phyloP scores from a whole-genome alignment of 1,139 yeast genomes.

The Zhuliangozyma parablackwelliae region DNA sequence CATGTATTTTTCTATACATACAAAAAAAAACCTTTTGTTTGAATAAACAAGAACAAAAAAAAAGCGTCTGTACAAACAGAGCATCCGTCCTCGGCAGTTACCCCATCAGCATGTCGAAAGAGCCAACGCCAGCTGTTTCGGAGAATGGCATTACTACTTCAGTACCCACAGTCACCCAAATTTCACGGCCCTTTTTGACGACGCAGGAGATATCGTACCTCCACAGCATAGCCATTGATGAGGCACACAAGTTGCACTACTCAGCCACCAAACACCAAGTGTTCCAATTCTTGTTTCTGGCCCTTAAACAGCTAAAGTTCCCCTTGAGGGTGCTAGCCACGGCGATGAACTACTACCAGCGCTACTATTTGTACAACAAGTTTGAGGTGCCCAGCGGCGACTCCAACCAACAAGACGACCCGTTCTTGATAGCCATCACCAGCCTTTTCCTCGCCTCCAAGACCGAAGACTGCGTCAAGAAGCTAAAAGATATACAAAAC shows the following conservation, averaged over 20 bases:
- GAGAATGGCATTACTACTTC: constrained; percentile 1
- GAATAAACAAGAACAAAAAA: no score
- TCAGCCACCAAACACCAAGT: constrained; percentile 51
- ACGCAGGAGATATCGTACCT: constrained; percentile 50
- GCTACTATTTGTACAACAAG: constrained; percentile 61
- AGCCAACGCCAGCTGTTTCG: constrained; percentile 5
- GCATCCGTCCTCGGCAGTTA: not conserved
- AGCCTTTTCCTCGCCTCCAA: constrained; percentile 79
- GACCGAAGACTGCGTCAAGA: constrained; percentile 85
- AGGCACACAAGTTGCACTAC: constrained; percentile 41
- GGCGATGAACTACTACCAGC: constrained; percentile 67
- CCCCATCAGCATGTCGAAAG: constrained; percentile 5
- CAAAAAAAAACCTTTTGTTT: no score
- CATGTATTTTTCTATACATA: no score
- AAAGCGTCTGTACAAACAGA: no score
- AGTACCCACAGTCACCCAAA: constrained; percentile 31
- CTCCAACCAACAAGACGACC: constrained; percentile 24
- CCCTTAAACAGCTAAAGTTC: constrained; percentile 52
- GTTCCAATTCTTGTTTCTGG: constrained; percentile 50
- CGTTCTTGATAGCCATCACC: constrained; percentile 61
- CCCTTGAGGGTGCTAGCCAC: constrained; percentile 66
- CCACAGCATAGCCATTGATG: constrained; percentile 51
- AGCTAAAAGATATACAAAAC: constrained; percentile 55
- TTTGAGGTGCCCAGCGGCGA: constrained; percentile 38
- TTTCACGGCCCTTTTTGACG: constrained; percentile 65